Evolutionary conservation across 169 alveolate genomes (phyloP).

Genomic region (Ichthyophthirius multifiliis): DNA sequence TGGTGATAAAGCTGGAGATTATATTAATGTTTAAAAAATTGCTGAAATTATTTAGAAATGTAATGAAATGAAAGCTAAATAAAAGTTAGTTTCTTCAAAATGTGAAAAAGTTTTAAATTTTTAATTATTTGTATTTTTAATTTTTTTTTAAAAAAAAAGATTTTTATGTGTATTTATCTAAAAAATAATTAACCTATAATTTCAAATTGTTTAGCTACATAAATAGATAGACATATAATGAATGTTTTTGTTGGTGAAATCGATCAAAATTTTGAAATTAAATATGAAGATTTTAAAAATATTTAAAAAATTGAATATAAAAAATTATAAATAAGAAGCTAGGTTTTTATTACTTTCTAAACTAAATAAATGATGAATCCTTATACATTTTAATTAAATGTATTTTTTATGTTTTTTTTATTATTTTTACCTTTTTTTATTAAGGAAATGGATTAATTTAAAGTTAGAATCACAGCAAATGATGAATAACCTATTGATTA

Average conservation of each 20-base stretch:
- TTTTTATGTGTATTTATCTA: constrained; percentile 19
- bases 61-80: constrained; percentile 40
- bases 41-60: constrained; percentile 29
- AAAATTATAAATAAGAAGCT: neutral
- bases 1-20: constrained; percentile 16
- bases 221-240: neutral
- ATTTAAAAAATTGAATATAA: neutral
- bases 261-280: neutral
- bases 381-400: neutral
- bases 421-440: neutral
- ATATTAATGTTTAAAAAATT: constrained; percentile 24
- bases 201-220: neutral
- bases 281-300: neutral
- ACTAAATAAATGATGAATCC: neutral
- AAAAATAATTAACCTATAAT: neutral
- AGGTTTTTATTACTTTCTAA: neutral
- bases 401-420: neutral
- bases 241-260: neutral
- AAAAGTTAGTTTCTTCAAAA: constrained; percentile 43
- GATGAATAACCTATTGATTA: constrained; percentile 33
- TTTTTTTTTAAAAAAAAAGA: neutral
- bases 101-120: constrained; percentile 29
- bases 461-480: constrained; percentile 10
- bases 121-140: constrained; percentile 15
- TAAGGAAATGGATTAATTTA: neutral